These are phyloP conservation scores for Phytophthora colocasiae DNA, from an alignment of 352 stramenopile genomes.

Conservation along the genomic window DNA sequence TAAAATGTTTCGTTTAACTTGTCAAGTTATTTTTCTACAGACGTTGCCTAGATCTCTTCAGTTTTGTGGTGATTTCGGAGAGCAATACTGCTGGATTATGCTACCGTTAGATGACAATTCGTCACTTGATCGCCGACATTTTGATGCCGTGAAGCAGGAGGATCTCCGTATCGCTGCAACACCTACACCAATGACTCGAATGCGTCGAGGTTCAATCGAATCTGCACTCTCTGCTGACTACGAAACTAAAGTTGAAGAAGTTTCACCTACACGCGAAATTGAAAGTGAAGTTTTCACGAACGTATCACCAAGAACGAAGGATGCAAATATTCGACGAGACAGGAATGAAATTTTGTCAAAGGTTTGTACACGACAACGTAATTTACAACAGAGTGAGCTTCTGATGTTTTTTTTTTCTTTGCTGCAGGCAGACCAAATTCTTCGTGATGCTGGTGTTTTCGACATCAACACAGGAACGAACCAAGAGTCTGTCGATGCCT, in stretches of 20 bases:
- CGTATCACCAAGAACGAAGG: conserved; percentile 27
- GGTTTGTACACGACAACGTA: conserved; percentile 16
- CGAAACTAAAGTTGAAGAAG: conserved; percentile 2
- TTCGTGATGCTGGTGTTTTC: conserved; percentile 51
- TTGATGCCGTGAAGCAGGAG: conserved; percentile 26
- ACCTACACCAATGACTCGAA: background rate
- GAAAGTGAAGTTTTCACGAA: conserved; percentile 12
- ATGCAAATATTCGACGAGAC: conserved; percentile 44
- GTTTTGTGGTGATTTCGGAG: conserved; percentile 35
- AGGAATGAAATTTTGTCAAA: conserved; percentile 45
- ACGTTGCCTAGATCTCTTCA: conserved; percentile 53
- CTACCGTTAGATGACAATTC: conserved; percentile 25
- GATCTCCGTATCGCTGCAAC: conserved; percentile 32
- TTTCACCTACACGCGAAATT: conserved; percentile 1
- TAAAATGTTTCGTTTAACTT: background rate
- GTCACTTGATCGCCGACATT: conserved; percentile 3
- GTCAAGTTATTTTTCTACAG: conserved; percentile 16
- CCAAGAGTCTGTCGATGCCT: conserved; percentile 7
- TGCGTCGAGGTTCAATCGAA: conserved; percentile 17
- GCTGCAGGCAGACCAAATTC: conserved; percentile 52
- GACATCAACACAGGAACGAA: conserved; percentile 16
- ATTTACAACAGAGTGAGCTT: no score
- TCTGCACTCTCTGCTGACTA: conserved; percentile 5
- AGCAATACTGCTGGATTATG: conserved; percentile 45
- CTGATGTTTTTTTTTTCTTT: background rate